A percentile compares a stretch with the other conserved stretches of the same genome.
Conservation (phyloP, 176 grass and related monocot genomes). For the Musa schizocarpa region DNA sequence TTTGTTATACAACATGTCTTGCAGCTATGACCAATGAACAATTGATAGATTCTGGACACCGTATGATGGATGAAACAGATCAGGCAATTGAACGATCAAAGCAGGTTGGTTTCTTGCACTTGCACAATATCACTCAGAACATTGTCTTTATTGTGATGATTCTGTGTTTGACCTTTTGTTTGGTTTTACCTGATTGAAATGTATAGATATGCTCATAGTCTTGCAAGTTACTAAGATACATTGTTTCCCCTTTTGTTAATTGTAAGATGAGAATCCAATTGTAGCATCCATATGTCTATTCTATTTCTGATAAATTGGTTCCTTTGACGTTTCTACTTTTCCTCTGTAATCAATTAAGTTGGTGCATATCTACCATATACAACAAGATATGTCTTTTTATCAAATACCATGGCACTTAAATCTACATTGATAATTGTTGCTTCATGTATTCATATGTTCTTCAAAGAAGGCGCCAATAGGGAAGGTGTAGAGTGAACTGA, state of each 20-base stretch:
- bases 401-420: background rate
- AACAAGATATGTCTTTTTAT: background rate
- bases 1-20: background rate
- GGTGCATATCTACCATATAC: background rate
- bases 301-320: background rate
- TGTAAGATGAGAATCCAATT: no score
- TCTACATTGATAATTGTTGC: background rate
- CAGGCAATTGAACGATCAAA: constrained; percentile 85
- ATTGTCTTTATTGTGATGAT: background rate
- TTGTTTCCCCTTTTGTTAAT: background rate
- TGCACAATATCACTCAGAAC: background rate
- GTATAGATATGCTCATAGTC: background rate
- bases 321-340: background rate
- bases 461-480: no score
- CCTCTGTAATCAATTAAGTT: background rate
- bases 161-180: background rate
- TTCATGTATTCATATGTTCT: background rate
- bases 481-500: no score
- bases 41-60: constrained; percentile 61
- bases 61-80: constrained; percentile 87
- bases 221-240: background rate
- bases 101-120: constrained; percentile 10
- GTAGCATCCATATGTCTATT: background rate
- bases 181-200: background rate
- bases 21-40: constrained; percentile 96